Percentiles rank a stretch among this genome's conserved stretches.
phyloP scores from a whole-genome alignment of 2,329 filamentous ascomycete species.

The Neurospora crassa region DNA sequence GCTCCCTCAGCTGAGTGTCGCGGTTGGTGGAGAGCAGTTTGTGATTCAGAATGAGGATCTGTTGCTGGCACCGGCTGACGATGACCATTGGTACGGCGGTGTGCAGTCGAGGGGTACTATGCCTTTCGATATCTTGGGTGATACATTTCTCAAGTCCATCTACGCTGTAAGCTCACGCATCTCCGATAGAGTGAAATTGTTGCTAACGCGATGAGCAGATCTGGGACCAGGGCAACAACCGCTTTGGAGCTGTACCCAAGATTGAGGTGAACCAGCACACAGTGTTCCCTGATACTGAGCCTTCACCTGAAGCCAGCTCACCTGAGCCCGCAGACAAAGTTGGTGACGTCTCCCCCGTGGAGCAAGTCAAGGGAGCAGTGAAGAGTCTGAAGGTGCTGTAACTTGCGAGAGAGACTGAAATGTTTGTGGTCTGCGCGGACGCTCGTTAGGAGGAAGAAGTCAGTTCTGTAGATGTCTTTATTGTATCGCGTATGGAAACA shows the following conservation, averaged over 20 bases:
- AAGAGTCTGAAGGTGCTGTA: background rate
- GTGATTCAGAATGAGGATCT: constrained; percentile 54
- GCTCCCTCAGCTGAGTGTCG: constrained; percentile 52
- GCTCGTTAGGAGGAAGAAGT: background rate
- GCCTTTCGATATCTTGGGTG: constrained; percentile 54
- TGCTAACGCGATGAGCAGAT: constrained; percentile 30
- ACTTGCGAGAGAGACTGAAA: background rate
- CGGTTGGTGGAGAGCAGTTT: constrained; percentile 52
- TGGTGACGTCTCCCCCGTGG: background rate
- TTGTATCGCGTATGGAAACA: background rate
- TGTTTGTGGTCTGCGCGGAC: background rate
- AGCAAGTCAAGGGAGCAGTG: background rate
- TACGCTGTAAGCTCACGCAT: constrained; percentile 42
- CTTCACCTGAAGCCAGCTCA: background rate
- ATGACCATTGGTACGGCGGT: constrained; percentile 51
- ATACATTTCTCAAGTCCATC: constrained; percentile 53
- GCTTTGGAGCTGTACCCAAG: constrained; percentile 51
- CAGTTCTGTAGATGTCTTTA: background rate
- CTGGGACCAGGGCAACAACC: constrained; percentile 52
- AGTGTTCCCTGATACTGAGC: constrained; percentile 10
- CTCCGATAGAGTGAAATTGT: background rate
- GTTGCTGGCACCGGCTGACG: constrained; percentile 44
- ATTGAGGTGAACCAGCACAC: constrained; percentile 29
- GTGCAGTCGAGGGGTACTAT: constrained; percentile 53
- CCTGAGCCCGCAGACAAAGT: background rate